Conservation (phyloP, 1,139 yeast species). For the Yamadazyma atmosphaerica region DNA sequence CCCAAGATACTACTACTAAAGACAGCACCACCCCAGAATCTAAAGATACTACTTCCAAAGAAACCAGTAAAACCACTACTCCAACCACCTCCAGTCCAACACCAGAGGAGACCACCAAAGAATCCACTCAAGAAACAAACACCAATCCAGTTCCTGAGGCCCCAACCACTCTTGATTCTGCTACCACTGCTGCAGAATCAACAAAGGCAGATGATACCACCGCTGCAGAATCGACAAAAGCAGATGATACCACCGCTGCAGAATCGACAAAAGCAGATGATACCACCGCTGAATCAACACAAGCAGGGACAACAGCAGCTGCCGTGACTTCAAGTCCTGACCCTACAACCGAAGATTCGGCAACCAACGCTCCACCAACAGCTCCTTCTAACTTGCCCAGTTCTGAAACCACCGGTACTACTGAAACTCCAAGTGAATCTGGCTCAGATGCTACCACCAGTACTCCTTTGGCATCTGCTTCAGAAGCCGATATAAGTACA, state of each 20-base stretch:
- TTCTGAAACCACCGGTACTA: too few species aligned
- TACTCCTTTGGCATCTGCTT: not conserved
- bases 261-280: too few species aligned
- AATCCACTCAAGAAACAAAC: too few species aligned
- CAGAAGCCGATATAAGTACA: constrained; percentile 1
- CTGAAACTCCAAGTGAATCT: not conserved
- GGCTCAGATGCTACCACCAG: not conserved
- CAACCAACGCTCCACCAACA: not conserved
- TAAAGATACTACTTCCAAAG: constrained; percentile 2
- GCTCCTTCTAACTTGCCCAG: too few species aligned
- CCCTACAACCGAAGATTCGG: not conserved
- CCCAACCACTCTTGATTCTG: not conserved
- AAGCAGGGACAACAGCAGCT: too few species aligned
- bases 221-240: constrained; percentile 5
- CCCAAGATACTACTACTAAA: constrained; percentile 3
- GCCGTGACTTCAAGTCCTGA: constrained; percentile 2
- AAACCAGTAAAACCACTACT: too few species aligned
- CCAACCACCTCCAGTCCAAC: too few species aligned
- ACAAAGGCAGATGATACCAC: constrained; percentile 1
- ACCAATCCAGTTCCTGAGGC: constrained; percentile 2
- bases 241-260: not conserved
- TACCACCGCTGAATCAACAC: too few species aligned
- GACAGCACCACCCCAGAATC: constrained; percentile 1
- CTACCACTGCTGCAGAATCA: constrained; percentile 3
- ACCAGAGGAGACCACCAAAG: too few species aligned